Evolutionary conservation across 1,284 basidiomycete species (phyloP), one percentile per base, ranked within the genome.

Genomic region (Trichosporon ovoides): DNA sequence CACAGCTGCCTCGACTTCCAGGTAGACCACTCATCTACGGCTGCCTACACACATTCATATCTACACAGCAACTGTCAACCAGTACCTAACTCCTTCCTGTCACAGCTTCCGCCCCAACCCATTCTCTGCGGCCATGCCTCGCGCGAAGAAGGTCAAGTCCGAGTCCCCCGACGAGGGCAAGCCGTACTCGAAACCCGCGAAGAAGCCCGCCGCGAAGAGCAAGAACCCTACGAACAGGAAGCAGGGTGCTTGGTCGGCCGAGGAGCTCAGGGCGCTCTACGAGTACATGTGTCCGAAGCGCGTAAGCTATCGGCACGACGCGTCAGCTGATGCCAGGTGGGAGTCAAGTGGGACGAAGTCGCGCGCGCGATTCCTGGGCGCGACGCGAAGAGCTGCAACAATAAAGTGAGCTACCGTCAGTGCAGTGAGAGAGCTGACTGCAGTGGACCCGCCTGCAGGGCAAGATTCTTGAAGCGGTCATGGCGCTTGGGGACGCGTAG

Each of bases 361-460:
- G 64, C 67, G 2, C 49, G 20, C 24, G 55, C 64, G 20, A 57
- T 70, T 3, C 58, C 62, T 1, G 66, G 66, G 1, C 52, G 69
- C 35, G 66, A 66, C 54, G 59, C 51, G 46, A 71, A 69, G 49
- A 43, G 64, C 12, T 69, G 69, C 57, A 53, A 51, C 5, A 68
- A 70, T 60, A 68, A 70, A 61, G 68, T 66, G 35, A 55, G 62
- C 53, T 2, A 7, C n/a, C n/a, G 28, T 38, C 31, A 9, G 12
- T 35, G 7, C 10, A n/a, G 9, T 6, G 18, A n/a, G 16, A 10
- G 18, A 24, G 52, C 57, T 61, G 53, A 61, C 40, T 19, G 12
- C 48, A 69, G 69, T 69, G 69, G 69, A 20, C 56, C 9, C 55
- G 69, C 34, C 60, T 67, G 46, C 69, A 69, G 58, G 53, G 37